Evolutionary conservation across 352 stramenopile species (phyloP), one percentile per base, ranked within the genome.

Genomic region (Bremia lactucae): DNA sequence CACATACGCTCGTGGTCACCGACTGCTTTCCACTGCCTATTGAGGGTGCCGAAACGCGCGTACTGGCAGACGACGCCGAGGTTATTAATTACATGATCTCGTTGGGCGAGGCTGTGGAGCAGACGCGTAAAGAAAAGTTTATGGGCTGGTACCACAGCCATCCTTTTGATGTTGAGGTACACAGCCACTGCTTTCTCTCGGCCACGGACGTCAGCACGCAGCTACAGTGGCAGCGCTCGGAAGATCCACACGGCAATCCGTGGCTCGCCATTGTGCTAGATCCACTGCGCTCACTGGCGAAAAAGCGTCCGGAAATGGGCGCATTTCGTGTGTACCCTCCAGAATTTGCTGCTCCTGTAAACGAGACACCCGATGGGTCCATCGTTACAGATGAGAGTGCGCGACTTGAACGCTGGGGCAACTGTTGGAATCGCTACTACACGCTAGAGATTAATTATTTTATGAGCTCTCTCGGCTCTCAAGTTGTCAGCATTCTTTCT

Each of bases 71-170:
- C 53, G 95, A 98, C 54, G 63, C 87, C 11, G 80, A 97, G 55
- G 96, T 99, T 3, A 96, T 98, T 49, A 98, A 99, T 68, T 98
- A 98, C 66, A 99, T 99, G 96, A 99, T 98, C 62, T 89, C 91
- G 21, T 73, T 99, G 1, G 87, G 88, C 3, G 96, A 99, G 61
- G 80, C 79, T 4, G 63, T 98, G 23, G 95, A 98, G 62, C 58
- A 77, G 47, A 97, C 91, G 2, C 82, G 94, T 29, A 95, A 96
- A 41, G 94, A 98, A 59, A 93, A 94, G 42, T 98, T 99, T 55
- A 98, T 98, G 88, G 96, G 96, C 42, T 99, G 96, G 96, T 99
- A 99, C 73, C 96, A 99, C 64, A 96, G 85, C 51, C 96, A 99
- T 52, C 96, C 96, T 4, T 99, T 99, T 55, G 96, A 99, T 59